Base-by-base conservation (phyloP, 805 yeast species). In the Yarrowia sp. region DNA sequence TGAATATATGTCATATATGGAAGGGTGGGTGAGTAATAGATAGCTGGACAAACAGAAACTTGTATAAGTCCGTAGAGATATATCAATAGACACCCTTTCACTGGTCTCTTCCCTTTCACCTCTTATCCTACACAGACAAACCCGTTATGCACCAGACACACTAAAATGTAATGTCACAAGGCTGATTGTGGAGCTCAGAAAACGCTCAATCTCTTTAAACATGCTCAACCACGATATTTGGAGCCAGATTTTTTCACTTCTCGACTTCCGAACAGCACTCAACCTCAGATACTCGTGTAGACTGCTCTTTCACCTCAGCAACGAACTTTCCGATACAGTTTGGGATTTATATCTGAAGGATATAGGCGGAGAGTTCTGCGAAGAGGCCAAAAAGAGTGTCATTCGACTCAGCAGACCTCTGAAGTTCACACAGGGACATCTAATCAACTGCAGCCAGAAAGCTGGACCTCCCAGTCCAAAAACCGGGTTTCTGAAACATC, bases 171-270 rank as follows among this genome's bases (percentile, higher is more conserved):
- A 17, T 10, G 55, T 17, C 40, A 33, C 55, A 50, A 33, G 55
- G 19, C 24, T 9, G 33, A 8, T 14, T 17, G 12, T 10, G 14
- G 50, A 9, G 9, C 17, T 8, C 19, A 13, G 40, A 50, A 50
- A 33, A 15, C 40, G 10, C 55, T 33, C 55, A 34, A 34, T n/a
- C 40, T 10, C 15, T 2, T 50, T 40, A 47, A 33, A 30, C n/a
- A 55, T 55, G 61, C 46, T 55, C 24, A 55, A 55, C 38, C 19
- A n/a, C 34, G 61, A 55, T 7, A 55, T 55, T n/a, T 55, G 61
- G 61, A 24, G 43, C 7, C 58, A 52, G 8, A 40, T 55, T 1
- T 55, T 40, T 24, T 24, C 61, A 1, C 14, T 55, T 14, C n/a
- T 55, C 24, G 61, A 55, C 46, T 39, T 40, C 38, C 14, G 3